Percentiles rank a stretch among this genome's conserved stretches.
Conservation (phyloP, 805 yeast genomes). For the Candida arabinofermentans region DNA sequence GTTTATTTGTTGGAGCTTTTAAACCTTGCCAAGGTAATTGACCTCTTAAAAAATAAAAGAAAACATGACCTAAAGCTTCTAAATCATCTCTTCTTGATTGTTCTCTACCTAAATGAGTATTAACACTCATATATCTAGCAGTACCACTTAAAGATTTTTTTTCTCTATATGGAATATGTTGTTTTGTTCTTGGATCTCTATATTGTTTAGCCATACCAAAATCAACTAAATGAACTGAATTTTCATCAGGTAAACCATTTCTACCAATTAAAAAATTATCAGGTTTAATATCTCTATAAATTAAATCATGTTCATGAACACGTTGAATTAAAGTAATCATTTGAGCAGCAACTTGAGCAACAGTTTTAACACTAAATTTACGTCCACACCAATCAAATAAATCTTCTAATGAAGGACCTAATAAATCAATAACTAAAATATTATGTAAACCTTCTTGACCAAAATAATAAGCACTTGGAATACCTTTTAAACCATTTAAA, state of each 20-base stretch:
- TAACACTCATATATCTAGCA: constrained; percentile 97
- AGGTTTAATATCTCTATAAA: constrained; percentile 96
- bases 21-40: constrained; percentile 98
- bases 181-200: constrained; percentile 92
- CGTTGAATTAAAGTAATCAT: constrained; percentile 86
- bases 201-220: constrained; percentile 99
- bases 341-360: constrained; percentile 89
- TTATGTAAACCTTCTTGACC: constrained; percentile 98
- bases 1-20: constrained; percentile 97
- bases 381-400: constrained; percentile 98
- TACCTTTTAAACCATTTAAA: constrained; percentile 74
- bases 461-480: constrained; percentile 95
- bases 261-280: constrained; percentile 94
- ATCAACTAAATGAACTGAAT: constrained; percentile 84
- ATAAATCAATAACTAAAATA: constrained; percentile 85
- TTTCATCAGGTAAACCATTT: constrained; percentile 79
- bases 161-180: constrained; percentile 95
- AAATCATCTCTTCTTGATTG: constrained; percentile 95
- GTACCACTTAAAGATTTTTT: constrained; percentile 95
- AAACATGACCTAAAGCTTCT: constrained; percentile 95
- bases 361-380: constrained; percentile 80
- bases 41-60: constrained; percentile 91
- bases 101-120: constrained; percentile 96
- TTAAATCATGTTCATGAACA: constrained; percentile 84
- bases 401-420: constrained; percentile 96